A percentile compares a stretch with the other conserved stretches of the same genome.
phyloP scores from a whole-genome alignment of 176 grass and related monocot species.

The Aegilops umbellulata region DNA sequence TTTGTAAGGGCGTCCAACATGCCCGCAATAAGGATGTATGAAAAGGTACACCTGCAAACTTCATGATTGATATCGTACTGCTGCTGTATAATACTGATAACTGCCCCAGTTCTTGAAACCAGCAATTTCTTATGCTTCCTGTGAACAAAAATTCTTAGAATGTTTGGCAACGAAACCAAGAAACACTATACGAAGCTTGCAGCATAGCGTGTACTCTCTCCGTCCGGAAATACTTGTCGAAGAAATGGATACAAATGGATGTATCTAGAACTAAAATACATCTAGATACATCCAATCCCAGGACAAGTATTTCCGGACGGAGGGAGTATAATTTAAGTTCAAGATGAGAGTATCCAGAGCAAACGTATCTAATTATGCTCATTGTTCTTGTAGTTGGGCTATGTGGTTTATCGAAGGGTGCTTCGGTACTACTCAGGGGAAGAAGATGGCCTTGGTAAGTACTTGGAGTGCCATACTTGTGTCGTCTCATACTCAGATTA shows the following conservation, averaged over 20 bases:
- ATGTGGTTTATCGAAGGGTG: slow-evolving; percentile 93
- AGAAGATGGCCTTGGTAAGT: slow-evolving; percentile 98
- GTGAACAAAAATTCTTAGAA: not conserved
- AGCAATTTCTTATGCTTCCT: not conserved
- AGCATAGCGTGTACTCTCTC: not conserved
- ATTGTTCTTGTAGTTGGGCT: slow-evolving; percentile 62
- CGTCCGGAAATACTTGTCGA: too few species aligned
- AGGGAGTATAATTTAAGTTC: too few species aligned
- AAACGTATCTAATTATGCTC: slow-evolving; percentile 15
- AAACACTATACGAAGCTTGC: not conserved
- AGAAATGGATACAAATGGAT: too few species aligned
- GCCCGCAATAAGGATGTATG: slow-evolving; percentile 98
- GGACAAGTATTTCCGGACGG: too few species aligned
- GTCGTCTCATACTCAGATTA: not conserved
- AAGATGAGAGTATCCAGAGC: not conserved
- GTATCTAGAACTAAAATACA: too few species aligned
- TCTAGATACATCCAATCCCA: too few species aligned
- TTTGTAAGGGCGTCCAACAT: slow-evolving; percentile 97
- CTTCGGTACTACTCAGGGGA: slow-evolving; percentile 98
- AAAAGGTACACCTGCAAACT: slow-evolving; percentile 60
- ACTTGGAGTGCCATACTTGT: not conserved
- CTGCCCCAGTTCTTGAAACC: not conserved
- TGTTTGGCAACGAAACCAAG: not conserved
- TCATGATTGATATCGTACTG: not conserved
- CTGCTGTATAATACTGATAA: not conserved